Percentiles rank a stretch among this genome's conserved stretches.
Conservation (phyloP, 441 rosid genomes). For the Bruguiera hainesii region DNA sequence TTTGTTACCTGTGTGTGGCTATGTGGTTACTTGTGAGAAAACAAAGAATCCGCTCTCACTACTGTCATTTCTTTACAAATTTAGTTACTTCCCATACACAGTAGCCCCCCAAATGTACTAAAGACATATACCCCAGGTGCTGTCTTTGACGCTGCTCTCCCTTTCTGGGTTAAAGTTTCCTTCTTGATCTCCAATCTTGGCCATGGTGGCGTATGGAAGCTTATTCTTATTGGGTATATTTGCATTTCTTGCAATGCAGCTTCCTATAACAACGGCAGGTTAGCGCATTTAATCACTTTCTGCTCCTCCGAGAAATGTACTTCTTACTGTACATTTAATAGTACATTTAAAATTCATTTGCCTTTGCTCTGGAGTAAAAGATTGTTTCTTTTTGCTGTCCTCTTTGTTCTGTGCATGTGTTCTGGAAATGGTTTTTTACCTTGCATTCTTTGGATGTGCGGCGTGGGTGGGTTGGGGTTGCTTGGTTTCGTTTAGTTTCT, state of each 20-base stretch:
- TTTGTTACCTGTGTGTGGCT: too few relatives aligned
- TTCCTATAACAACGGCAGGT: constrained; percentile 57
- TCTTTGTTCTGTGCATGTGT: constrained; percentile 4
- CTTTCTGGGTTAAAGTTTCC: constrained; percentile 17
- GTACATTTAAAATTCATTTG: neutral
- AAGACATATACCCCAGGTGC: neutral
- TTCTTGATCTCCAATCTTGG: constrained; percentile 15
- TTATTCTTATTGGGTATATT: constrained; percentile 43
- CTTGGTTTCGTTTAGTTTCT: too few relatives aligned
- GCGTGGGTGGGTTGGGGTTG: too few relatives aligned
- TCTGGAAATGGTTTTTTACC: constrained; percentile 15
- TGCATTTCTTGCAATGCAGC: constrained; percentile 46
- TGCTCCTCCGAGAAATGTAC: neutral
- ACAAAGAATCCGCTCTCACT: constrained; percentile 8
- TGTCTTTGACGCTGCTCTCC: neutral
- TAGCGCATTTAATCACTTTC: constrained; percentile 14
- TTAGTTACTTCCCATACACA: neutral
- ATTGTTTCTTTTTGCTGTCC: constrained; percentile 2
- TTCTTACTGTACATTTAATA: neutral
- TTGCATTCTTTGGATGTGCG: too few relatives aligned
- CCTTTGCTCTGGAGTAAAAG: neutral
- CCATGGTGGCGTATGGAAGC: constrained; percentile 43
- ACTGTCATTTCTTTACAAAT: neutral
- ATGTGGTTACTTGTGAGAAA: too few relatives aligned
- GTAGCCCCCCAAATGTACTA: constrained; percentile 7